Evolutionary conservation across 352 stramenopile species (phyloP).

Genomic region (Pythium chondricola): DNA sequence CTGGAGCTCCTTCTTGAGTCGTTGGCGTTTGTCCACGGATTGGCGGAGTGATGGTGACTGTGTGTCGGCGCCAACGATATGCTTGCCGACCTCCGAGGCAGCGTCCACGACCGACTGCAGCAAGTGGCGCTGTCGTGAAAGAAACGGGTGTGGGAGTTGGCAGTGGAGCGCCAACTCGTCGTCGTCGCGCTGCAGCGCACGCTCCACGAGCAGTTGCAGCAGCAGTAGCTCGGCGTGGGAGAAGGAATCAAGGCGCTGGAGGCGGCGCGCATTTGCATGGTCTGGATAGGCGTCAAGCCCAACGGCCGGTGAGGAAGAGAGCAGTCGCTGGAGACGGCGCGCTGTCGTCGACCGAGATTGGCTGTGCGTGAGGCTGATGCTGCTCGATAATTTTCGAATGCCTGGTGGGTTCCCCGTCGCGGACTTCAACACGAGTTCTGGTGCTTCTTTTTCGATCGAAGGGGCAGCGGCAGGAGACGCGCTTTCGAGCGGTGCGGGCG

Average conservation of each 20-base stretch:
- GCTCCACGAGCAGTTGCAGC: constrained; percentile 43
- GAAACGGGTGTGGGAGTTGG: constrained; percentile 9
- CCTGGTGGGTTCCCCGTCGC: no score
- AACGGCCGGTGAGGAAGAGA: neutral
- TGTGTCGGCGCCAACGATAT: neutral
- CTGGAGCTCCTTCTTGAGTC: constrained; percentile 8
- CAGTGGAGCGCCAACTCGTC: constrained; percentile 13
- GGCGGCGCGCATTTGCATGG: constrained; percentile 1
- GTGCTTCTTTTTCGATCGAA: no score
- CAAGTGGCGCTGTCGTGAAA: constrained; percentile 5
- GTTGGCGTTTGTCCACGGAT: constrained; percentile 4
- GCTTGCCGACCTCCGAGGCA: neutral
- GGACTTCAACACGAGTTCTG: no score
- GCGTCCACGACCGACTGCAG: constrained; percentile 10
- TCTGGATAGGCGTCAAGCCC: constrained; percentile 1
- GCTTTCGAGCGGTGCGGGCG: no score
- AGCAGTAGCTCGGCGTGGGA: constrained; percentile 47
- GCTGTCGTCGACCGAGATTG: constrained; percentile 17
- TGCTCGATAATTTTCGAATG: constrained; percentile 4
- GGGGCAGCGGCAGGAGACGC: no score
- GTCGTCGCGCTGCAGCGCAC: constrained; percentile 15
- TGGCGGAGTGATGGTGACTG: no score
- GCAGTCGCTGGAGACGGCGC: neutral
- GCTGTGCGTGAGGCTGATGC: constrained; percentile 13
- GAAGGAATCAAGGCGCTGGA: constrained; percentile 43